Base-by-base conservation (phyloP, 2,329 filamentous ascomycete genomes). In the Fusarium avenaceum region DNA sequence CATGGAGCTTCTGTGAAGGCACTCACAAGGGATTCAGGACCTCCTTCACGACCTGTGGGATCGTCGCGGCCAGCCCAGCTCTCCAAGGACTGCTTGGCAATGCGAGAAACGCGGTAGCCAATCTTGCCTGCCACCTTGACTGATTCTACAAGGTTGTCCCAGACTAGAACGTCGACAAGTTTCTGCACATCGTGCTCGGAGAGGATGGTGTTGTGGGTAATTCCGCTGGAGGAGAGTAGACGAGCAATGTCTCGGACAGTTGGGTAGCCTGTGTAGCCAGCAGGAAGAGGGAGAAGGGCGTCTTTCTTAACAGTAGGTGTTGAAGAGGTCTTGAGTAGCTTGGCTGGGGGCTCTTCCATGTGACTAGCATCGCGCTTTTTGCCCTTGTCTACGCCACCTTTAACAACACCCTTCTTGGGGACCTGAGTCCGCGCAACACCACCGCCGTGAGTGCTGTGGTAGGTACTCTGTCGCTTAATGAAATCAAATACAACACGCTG, bases 1-100 rank as follows among this genome's bases (percentile, higher is more conserved):
- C 96, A 99, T 1, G 96, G 96, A 4, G 91, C 90, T 78, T 97
- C 94, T 3, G 92, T 96, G 70, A 95, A 88, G 5, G 92, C 92
- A 72, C 94, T 97, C 70, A 85, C 74, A 52, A 80, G 80, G 17
- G 82, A 79, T 50, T 83, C 82, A 57, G 72, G 83, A 6, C 80
- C 83, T 7, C 75, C 78, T 35, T 78, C 76, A 22, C 76, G 71
- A 7, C 78, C 78, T 6, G 77, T 74, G 13, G 76, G 75, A 20
- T 80, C 78, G 15, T 81, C 78, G 26, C 77, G 74, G 9, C 78
- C 78, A 14, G 80, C 79, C 81, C 80, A 83, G 52, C 73, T 75
- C 48, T 80, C 77, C 10, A 74, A 66, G 35, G 79, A 79, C 73
- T 83, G 83, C 71, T 83, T 84, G 13, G 82, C 76, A 45, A 86